Evolutionary conservation across 2,329 filamentous ascomycete species (phyloP).

Genomic region (Nectriaceae sp.): DNA sequence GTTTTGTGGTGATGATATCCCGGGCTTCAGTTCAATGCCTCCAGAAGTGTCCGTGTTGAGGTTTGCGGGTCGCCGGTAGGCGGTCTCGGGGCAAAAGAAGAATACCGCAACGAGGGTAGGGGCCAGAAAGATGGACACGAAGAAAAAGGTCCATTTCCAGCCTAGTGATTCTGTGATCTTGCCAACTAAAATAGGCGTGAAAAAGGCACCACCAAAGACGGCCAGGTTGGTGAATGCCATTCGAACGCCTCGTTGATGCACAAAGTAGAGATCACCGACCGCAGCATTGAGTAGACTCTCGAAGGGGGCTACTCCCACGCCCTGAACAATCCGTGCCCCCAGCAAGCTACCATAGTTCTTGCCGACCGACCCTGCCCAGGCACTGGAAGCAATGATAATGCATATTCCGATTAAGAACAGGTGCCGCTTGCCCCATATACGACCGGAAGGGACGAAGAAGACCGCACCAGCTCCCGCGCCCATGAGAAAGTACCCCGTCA

Average conservation of each 20-base stretch:
- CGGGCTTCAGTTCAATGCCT: constrained; percentile 31
- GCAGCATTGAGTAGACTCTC: constrained; percentile 87
- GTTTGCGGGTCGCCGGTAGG: constrained; percentile 66
- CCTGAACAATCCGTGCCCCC: constrained; percentile 81
- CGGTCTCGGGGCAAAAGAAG: constrained; percentile 83
- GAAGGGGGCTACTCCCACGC: constrained; percentile 83
- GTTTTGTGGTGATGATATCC: constrained; percentile 10
- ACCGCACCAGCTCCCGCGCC: constrained; percentile 81
- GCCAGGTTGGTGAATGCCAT: constrained; percentile 77
- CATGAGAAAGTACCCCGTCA: constrained; percentile 86
- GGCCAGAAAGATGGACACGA: constrained; percentile 82
- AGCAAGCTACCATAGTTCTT: constrained; percentile 72
- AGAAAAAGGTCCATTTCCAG: constrained; percentile 89
- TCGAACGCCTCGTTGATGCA: constrained; percentile 79
- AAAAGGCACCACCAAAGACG: constrained; percentile 58
- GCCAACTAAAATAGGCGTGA: constrained; percentile 86
- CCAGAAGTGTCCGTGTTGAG: constrained; percentile 69
- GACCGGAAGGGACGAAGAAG: constrained; percentile 82
- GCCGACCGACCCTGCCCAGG: constrained; percentile 74
- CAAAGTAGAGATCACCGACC: constrained; percentile 88
- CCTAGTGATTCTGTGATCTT: constrained; percentile 76
- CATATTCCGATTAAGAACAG: constrained; percentile 77
- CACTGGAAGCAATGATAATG: constrained; percentile 71
- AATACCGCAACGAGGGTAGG: constrained; percentile 70
- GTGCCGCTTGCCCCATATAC: constrained; percentile 92